Percentiles rank a stretch among this genome's conserved stretches.
These are phyloP conservation scores for Acer negundo DNA, from an alignment of 345 rosid species.

Conservation along the genomic window DNA sequence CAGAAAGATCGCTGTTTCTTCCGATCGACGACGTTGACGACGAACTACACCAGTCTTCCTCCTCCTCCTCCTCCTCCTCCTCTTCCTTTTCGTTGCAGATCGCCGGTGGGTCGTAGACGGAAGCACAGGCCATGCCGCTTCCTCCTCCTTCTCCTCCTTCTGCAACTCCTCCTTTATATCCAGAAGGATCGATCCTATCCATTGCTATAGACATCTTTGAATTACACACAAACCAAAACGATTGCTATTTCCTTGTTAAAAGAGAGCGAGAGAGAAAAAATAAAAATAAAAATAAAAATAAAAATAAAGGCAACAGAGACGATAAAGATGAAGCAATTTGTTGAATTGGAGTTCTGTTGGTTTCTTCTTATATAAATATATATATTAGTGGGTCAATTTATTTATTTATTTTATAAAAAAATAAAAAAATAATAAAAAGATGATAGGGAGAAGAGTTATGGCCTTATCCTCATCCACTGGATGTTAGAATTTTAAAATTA, in stretches of 20 bases:
- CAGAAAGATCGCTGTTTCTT: conserved; percentile 50
- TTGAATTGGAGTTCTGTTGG: too few species aligned
- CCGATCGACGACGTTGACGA: conserved; percentile 65
- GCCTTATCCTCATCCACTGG: conserved; percentile 35
- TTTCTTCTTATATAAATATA: too few species aligned
- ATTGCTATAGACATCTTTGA: conserved; percentile 32
- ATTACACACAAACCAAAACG: background rate
- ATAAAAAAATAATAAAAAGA: background rate
- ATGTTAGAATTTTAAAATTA: background rate
- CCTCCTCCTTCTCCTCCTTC: background rate
- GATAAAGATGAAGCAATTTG: background rate
- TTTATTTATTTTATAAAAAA: too few species aligned
- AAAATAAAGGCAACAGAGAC: too few species aligned
- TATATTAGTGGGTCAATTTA: too few species aligned
- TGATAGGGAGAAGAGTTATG: background rate
- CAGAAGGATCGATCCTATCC: conserved; percentile 33
- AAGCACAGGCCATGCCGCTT: conserved; percentile 1
- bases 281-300: too few species aligned
- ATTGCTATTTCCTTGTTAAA: too few species aligned
- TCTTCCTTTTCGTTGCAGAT: conserved; percentile 13
- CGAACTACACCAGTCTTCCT: conserved; percentile 27
- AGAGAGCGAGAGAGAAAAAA: too few species aligned
- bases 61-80: conserved; percentile 26
- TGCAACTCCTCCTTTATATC: conserved; percentile 7
- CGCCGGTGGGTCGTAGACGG: conserved; percentile 1